These are phyloP conservation scores for Lineolata rhizophorae DNA, from an alignment of 495 filamentous ascomycete species.

Conservation along the genomic window DNA sequence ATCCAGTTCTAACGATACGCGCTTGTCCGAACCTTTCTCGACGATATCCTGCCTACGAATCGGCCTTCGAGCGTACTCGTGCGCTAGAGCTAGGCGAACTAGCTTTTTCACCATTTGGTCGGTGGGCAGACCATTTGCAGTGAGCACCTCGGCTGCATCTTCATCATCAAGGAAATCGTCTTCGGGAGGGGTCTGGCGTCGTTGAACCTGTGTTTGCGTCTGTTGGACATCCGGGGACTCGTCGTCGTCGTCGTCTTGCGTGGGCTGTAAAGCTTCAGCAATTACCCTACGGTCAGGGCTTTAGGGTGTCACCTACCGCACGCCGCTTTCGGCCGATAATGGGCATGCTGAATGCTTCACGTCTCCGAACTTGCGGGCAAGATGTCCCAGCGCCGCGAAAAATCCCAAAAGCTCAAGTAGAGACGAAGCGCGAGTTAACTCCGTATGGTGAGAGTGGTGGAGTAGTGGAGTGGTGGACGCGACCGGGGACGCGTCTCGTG, in stretches of 20 bases:
- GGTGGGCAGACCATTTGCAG: slow-evolving; percentile 23
- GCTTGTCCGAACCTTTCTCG: slow-evolving; percentile 32
- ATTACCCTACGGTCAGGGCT: too few species aligned
- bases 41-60: slow-evolving; percentile 61
- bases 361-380: neutral
- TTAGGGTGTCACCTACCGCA: slow-evolving; percentile 4
- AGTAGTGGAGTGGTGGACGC: too few species aligned
- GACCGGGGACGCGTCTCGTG: too few species aligned
- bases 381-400: too few species aligned
- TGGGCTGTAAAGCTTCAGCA: too few species aligned
- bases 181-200: slow-evolving; percentile 7
- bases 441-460: too few species aligned
- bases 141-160: slow-evolving; percentile 7
- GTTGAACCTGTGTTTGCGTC: slow-evolving; percentile 3
- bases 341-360: slow-evolving; percentile 1
- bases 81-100: slow-evolving; percentile 70
- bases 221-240: slow-evolving; percentile 1
- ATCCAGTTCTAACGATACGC: neutral
- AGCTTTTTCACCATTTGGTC: slow-evolving; percentile 70
- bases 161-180: slow-evolving; percentile 13
- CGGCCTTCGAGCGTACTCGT: slow-evolving; percentile 62
- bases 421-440: too few species aligned
- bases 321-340: slow-evolving; percentile 7
- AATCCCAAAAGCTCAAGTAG: too few species aligned
- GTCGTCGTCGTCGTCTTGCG: slow-evolving; percentile 4